Conservation (phyloP, 768 basidiomycete species). For the Brasilioporus rufonigricans region DNA sequence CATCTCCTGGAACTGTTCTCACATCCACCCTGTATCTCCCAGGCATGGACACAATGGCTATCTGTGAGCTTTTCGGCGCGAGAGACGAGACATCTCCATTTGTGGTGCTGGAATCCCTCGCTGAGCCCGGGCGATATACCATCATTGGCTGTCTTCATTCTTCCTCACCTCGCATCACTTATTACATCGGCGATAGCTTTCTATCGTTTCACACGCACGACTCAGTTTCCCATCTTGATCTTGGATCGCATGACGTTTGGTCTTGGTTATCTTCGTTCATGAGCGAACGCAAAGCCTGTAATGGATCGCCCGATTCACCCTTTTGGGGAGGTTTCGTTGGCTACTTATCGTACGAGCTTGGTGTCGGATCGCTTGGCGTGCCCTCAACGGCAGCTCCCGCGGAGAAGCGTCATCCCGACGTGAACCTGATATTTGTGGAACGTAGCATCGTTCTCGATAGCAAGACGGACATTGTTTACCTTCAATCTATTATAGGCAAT, state of each 20-base stretch:
- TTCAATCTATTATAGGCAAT: conserved; percentile 62
- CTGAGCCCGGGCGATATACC: conserved; percentile 70
- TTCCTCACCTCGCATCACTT: conserved; percentile 55
- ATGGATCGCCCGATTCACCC: conserved; percentile 54
- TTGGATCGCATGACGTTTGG: conserved; percentile 63
- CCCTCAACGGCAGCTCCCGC: conserved; percentile 31
- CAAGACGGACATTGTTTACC: conserved; percentile 44
- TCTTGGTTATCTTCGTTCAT: conserved; percentile 74
- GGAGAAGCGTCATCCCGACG: conserved; percentile 57
- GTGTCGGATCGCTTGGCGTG: conserved; percentile 53
- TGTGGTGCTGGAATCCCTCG: conserved; percentile 72
- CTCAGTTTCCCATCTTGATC: conserved; percentile 35
- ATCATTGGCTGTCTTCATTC: conserved; percentile 63
- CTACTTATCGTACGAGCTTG: conserved; percentile 77
- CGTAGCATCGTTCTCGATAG: conserved; percentile 72
- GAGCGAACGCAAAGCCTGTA: conserved; percentile 44
- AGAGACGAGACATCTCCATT: conserved; percentile 59
- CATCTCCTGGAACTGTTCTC: conserved; percentile 29
- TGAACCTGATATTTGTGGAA: conserved; percentile 75
- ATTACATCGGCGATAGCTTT: conserved; percentile 48
- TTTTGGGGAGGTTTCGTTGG: conserved; percentile 88
- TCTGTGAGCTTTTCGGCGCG: conserved; percentile 66
- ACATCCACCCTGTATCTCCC: conserved; percentile 44
- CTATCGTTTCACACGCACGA: conserved; percentile 45
- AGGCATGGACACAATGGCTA: conserved; percentile 38